Base-by-base conservation (phyloP, 768 basidiomycete species). In the Collybia sordida region DNA sequence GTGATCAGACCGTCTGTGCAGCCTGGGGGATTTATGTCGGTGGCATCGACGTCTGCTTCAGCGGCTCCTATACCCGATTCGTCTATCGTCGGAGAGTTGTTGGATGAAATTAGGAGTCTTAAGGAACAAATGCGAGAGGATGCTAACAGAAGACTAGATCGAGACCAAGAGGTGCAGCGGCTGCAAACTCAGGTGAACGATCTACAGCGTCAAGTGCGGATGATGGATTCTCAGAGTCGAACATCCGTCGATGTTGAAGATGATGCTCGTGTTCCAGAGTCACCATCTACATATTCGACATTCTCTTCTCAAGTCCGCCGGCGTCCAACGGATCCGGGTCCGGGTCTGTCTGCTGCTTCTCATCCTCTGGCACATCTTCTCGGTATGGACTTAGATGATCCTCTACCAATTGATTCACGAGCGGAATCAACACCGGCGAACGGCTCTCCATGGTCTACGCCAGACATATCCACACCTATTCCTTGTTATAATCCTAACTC, bases 61-160 rank as follows among this genome's bases (percentile, higher is more conserved):
- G 17, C 38, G 6, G 18, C 31, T 31, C 14, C 31, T 14, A 12
- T 12, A 6, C 31, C 31, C 31, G 31, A 31, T 14, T 31, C 31
- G 3, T 11, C 31, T 11, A 31, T 31, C 52, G 22, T 51, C 6
- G 44, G 19, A 3, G 44, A 51, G 9, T 28, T 51, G 6, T 31
- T 51, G 23, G 37, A 40, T 21, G 50, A 51, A 25, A 45, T 51
- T 28, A 44, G 44, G 14, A 34, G 36, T n/a, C 23, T 51, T 19
- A 37, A 45, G 14, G 17, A 41, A 22, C 37, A 44, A 11, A 45
- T 51, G 17, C 43, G 39, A 19, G 44, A 39, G 21, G 44, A 51
- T 3, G 15, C 36, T 24, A 23, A 45, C 24, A 43, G 45, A 6
- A 37, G 40, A 19, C 36, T 24, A 14, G 44, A 45, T 3, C 24